Percentiles rank a stretch among this genome's conserved stretches.
Evolutionary conservation across 345 rosid species (phyloP).

Genomic region (Salix koriyanagi): DNA sequence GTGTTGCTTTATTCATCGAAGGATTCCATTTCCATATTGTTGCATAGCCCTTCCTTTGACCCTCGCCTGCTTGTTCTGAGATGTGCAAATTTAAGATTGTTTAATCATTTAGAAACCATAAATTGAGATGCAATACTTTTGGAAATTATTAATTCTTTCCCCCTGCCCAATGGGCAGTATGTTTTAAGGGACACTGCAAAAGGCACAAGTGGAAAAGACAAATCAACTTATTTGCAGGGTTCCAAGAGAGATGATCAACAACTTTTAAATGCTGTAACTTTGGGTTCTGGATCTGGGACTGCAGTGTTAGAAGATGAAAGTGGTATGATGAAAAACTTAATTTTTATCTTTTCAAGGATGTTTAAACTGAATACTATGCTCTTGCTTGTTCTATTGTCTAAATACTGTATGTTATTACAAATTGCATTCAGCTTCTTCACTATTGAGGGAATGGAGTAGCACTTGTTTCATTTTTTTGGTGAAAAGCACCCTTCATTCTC

Average conservation of each 20-base stretch:
- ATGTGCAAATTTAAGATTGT: not conserved
- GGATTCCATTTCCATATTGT: not conserved
- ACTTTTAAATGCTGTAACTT: slow-evolving; percentile 34
- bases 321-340: slow-evolving; percentile 29
- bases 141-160: slow-evolving; percentile 4
- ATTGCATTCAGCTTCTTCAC: not conserved
- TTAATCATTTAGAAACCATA: not conserved
- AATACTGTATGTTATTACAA: not conserved
- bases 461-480: not conserved
- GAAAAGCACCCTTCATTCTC: not conserved
- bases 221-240: slow-evolving; percentile 36
- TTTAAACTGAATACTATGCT: not conserved
- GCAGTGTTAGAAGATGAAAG: slow-evolving; percentile 42
- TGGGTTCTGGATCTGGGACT: slow-evolving; percentile 33
- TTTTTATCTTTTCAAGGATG: not conserved
- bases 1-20: not conserved
- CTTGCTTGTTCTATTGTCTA: not conserved
- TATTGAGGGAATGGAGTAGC: not conserved
- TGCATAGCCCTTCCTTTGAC: not conserved
- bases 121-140: not conserved
- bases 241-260: slow-evolving; percentile 46
- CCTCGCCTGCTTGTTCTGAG: not conserved
- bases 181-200: slow-evolving; percentile 46
- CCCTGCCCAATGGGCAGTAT: slow-evolving; percentile 42
- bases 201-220: slow-evolving; percentile 42